Conservation (phyloP, 768 basidiomycete species). For the Suillus sp. region DNA sequence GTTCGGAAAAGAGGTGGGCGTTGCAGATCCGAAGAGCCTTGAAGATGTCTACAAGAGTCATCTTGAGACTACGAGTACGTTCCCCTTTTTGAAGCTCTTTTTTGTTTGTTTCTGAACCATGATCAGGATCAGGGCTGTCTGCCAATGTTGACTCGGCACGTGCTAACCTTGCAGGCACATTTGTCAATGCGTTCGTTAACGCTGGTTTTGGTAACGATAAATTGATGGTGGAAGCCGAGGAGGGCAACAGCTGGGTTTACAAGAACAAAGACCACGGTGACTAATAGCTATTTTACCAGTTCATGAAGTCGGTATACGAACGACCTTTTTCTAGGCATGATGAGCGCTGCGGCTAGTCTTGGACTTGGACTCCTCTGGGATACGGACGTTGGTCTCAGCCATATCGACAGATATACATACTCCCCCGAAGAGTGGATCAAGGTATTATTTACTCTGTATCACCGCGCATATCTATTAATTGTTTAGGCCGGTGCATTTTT, state of each 20-base stretch:
- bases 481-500: constrained; percentile 85
- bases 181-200: constrained; percentile 98
- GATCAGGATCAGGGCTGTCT: constrained; percentile 61
- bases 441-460: constrained; percentile 34
- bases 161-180: constrained; percentile 93
- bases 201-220: constrained; percentile 96
- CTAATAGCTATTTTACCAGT: constrained; percentile 25
- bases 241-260: constrained; percentile 98
- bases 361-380: constrained; percentile 96
- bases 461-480: neutral
- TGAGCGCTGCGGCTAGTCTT: constrained; percentile 93
- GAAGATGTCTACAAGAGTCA: constrained; percentile 99
- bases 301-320: neutral
- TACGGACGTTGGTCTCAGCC: constrained; percentile 88
- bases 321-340: constrained; percentile 65
- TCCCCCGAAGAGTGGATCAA: constrained; percentile 97
- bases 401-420: constrained; percentile 98
- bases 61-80: constrained; percentile 82
- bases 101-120: neutral
- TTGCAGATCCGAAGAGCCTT: constrained; percentile 83
- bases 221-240: constrained; percentile 94
- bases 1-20: constrained; percentile 93
- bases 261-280: constrained; percentile 98
- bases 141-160: constrained; percentile 90
- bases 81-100: neutral